Evolutionary conservation across 148 eudicot genomes (phyloP), one percentile per base, ranked within the genome.

Genomic region (Limonium bicolor): DNA sequence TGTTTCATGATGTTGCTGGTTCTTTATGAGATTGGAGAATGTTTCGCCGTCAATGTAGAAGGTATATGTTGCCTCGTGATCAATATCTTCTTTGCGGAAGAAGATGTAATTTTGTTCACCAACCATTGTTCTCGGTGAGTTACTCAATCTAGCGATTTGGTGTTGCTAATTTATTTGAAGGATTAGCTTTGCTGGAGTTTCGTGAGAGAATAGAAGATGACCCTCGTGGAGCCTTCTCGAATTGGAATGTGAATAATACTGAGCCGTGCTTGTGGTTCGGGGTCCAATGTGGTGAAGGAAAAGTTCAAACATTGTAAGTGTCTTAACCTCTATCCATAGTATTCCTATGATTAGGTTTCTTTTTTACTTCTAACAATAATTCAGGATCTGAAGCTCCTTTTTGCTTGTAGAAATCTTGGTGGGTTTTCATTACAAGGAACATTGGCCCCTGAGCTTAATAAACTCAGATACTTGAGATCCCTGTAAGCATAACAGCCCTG

Each of bases 241-340:
- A 46, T 44, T 69, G 74, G 74, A 64, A 69, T 41, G 17, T 46
- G 20, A 69, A 50, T 55, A 37, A 59, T 29, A 54, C 65, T 2
- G 59, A 64, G 38, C 74, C 66, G 11, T 69, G 74, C 39, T 55
- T 63, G 43, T 69, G 74, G 74, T 39, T 47, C 53, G 74, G 74
- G 20, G 74, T 69, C 26, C 62, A 51, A 1, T 69, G 74, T 32
- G 16, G 46, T 2, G 55, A 69, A 19, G 74, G 74, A 21, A 63
- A 51, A 40, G 75, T 70, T 46, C 55, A 60, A 52, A 58, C 53
- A 35, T 20, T 70, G 70, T 70, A 64, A 70, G 75, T 70, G 24
- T 10, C 26, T 19, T n/a, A 18, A 7, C 17, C 22, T 4, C n/a
- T 16, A 32, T 34, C 12, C 11, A 18, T 13, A 31, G 15, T 20